Percentiles rank a stretch among this genome's conserved stretches.
phyloP scores from a whole-genome alignment of 108 stramenopile genomes.

The Tribonema minus region DNA sequence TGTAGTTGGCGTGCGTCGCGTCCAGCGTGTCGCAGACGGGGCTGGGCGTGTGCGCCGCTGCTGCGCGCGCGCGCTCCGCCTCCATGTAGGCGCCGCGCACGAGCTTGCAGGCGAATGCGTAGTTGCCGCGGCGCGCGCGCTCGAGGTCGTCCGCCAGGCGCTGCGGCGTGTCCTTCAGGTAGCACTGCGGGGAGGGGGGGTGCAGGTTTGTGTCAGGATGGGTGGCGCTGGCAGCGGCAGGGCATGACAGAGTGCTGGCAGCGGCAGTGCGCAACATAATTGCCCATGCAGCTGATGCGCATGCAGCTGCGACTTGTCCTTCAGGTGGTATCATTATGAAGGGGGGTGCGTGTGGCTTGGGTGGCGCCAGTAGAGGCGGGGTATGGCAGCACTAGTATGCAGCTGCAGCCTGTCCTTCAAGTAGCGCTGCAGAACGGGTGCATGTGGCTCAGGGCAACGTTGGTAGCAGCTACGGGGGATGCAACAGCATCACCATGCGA shows the following conservation, averaged over 20 bases:
- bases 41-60: constrained; percentile 29
- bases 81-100: constrained; percentile 93
- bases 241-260: neutral
- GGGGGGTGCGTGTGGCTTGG: neutral
- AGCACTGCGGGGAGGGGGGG: constrained; percentile 67
- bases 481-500: neutral
- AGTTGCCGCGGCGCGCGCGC: constrained; percentile 67
- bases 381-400: too few relatives aligned
- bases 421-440: constrained; percentile 73
- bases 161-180: constrained; percentile 71
- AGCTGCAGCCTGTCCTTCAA: constrained; percentile 68
- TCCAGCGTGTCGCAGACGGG: constrained; percentile 57
- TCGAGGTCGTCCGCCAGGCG: constrained; percentile 73
- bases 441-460: constrained; percentile 8
- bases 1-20: constrained; percentile 79
- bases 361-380: neutral
- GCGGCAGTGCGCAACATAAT: neutral
- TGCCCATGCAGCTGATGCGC: too few relatives aligned
- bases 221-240: neutral
- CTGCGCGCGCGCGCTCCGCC: constrained; percentile 73
- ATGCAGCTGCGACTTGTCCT: neutral
- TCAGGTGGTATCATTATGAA: neutral
- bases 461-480: neutral
- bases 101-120: constrained; percentile 62
- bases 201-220: constrained; percentile 24